Evolutionary conservation across 306 rosid species (phyloP).

Genomic region (Medicago truncatula): MtrunA17r5.0-ANR NC_053049.1:35599501-35600000

Average conservation of each 20-base stretch:
- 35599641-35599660: too few relatives aligned
- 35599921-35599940: background rate
- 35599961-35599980: background rate
- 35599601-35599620: too few relatives aligned
- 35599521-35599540: too few relatives aligned
- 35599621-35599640: too few relatives aligned
- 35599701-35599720: background rate
- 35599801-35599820: background rate
- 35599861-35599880: slow-evolving; percentile 49
- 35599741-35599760: slow-evolving; percentile 47
- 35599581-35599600: too few relatives aligned
- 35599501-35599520: too few relatives aligned
- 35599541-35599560: too few relatives aligned
- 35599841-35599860: slow-evolving; percentile 8
- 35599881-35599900: slow-evolving; percentile 8
- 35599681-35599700: background rate
- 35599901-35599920: background rate
- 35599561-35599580: too few relatives aligned
- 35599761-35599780: slow-evolving; percentile 25
- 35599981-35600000: background rate
- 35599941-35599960: background rate
- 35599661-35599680: background rate
- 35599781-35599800: background rate
- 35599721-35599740: slow-evolving; percentile 5
- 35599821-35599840: slow-evolving; percentile 13